These are phyloP conservation scores for Priceomyces carsonii DNA, from an alignment of 805 yeast species.

Conservation along the genomic window DNA sequence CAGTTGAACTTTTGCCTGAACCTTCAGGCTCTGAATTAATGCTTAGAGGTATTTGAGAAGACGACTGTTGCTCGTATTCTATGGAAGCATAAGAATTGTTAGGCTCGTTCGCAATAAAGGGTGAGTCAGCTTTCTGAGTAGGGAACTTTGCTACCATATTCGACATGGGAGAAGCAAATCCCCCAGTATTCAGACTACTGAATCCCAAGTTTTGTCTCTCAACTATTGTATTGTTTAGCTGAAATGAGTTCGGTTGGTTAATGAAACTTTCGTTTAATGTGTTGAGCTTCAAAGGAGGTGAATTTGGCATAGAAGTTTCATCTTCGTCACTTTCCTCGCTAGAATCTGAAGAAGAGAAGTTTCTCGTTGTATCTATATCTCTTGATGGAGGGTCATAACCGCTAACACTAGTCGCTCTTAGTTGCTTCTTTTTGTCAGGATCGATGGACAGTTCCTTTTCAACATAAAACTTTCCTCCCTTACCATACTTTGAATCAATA, in stretches of 20 bases:
- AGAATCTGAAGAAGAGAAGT: conserved; percentile 10
- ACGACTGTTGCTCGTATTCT: conserved; percentile 12
- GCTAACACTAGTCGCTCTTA: conserved; percentile 38
- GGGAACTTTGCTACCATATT: conserved; percentile 12
- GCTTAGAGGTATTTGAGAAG: conserved; percentile 4
- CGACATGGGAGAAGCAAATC: conserved; percentile 17
- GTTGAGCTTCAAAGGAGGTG: conserved; percentile 30
- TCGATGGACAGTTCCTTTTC: conserved; percentile 30
- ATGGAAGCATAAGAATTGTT: conserved; percentile 17
- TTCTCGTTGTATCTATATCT: conserved; percentile 11
- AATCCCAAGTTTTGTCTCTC: conserved; percentile 2
- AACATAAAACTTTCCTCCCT: conserved; percentile 89
- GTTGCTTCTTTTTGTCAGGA: conserved; percentile 16
- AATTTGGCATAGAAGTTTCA: conserved; percentile 11
- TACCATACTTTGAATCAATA: conserved; percentile 82
- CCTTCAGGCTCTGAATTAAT: conserved; percentile 7
- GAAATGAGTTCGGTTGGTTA: background rate
- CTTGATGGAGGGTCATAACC: conserved; percentile 19
- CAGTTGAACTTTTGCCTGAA: conserved; percentile 16
- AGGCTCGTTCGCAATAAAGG: conserved; percentile 15
- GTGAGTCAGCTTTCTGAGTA: conserved; percentile 17
- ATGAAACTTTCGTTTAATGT: conserved; percentile 18
- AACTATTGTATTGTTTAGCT: background rate
- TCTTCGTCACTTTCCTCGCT: conserved; percentile 36
- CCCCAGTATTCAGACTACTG: conserved; percentile 12